A percentile compares a stretch with the other conserved stretches of the same genome.
phyloP scores from a whole-genome alignment of 164 flowering plant genomes.

The Cinnamomum micranthum region DNA sequence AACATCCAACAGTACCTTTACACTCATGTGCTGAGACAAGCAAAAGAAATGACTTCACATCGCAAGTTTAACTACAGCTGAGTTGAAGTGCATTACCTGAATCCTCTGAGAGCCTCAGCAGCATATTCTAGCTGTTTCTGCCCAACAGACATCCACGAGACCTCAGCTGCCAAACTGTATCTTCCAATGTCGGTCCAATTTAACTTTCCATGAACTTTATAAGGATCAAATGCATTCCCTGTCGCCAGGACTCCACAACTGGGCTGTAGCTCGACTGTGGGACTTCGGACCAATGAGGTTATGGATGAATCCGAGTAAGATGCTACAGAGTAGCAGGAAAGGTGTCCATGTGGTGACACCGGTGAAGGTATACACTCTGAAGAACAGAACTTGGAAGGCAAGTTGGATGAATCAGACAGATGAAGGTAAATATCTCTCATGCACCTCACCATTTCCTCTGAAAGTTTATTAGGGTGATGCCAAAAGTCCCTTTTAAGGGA shows the following conservation, averaged over 20 bases:
- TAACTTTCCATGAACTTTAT: conserved; percentile 30
- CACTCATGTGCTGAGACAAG: not conserved
- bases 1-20: not conserved
- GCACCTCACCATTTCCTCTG: conserved; percentile 46
- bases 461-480: conserved; percentile 36
- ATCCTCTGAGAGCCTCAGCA: conserved; percentile 36
- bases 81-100: conserved; percentile 25
- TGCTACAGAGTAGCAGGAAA: conserved; percentile 28
- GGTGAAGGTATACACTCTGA: conserved; percentile 23
- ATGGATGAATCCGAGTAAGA: conserved; percentile 29
- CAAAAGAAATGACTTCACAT: not conserved
- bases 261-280: conserved; percentile 18
- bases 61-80: not conserved
- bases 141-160: conserved; percentile 47
- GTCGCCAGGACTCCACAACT: conserved; percentile 16
- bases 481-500: conserved; percentile 22
- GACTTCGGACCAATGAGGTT: conserved; percentile 11
- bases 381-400: conserved; percentile 21
- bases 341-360: conserved; percentile 29
- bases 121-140: conserved; percentile 42
- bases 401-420: conserved; percentile 31
- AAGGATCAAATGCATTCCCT: conserved; percentile 30
- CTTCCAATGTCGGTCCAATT: conserved; percentile 30
- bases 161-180: conserved; percentile 36
- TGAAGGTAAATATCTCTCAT: conserved; percentile 42